Conservation (phyloP, 352 stramenopile species). For the Globisporangium irregulare region DNA sequence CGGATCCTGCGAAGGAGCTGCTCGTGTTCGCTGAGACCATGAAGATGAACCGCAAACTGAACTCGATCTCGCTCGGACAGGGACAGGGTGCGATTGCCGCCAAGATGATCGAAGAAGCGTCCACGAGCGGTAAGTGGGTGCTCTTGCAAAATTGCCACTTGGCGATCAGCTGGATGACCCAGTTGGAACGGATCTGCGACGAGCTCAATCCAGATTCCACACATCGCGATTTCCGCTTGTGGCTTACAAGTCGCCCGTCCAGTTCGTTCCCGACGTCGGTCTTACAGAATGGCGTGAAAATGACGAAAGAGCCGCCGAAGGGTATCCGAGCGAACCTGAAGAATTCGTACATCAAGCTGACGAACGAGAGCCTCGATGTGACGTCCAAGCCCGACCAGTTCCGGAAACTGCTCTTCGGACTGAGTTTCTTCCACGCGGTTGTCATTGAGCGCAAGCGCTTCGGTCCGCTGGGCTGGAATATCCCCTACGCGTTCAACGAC, state of each 20-base stretch:
- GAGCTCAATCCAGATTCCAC: constrained; percentile 79
- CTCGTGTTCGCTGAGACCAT: constrained; percentile 82
- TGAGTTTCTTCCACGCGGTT: constrained; percentile 54
- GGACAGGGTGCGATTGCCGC: constrained; percentile 85
- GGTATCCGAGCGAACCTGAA: constrained; percentile 88
- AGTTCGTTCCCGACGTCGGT: constrained; percentile 80
- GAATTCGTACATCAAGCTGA: constrained; percentile 89
- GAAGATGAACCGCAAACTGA: constrained; percentile 83
- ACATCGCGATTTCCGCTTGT: constrained; percentile 92
- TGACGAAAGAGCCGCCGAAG: constrained; percentile 93
- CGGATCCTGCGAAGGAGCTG: constrained; percentile 87
- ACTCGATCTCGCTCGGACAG: constrained; percentile 89
- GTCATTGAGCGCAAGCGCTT: constrained; percentile 88
- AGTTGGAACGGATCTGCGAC: constrained; percentile 92
- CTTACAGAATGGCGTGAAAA: constrained; percentile 92
- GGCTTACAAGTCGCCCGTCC: constrained; percentile 84
- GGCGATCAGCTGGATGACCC: constrained; percentile 91
- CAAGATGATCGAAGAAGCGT: constrained; percentile 86
- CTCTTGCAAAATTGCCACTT: constrained; percentile 92
- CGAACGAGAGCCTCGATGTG: constrained; percentile 52
- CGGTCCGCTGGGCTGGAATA: constrained; percentile 88
- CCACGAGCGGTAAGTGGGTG: constrained; percentile 90
- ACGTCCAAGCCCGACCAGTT: constrained; percentile 22
- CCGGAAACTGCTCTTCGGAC: constrained; percentile 72
- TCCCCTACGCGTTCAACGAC: constrained; percentile 90